A percentile compares a stretch with the other conserved stretches of the same genome.
Evolutionary conservation across 768 basidiomycete species (phyloP).

Genomic region (Leccinum arenicola): DNA sequence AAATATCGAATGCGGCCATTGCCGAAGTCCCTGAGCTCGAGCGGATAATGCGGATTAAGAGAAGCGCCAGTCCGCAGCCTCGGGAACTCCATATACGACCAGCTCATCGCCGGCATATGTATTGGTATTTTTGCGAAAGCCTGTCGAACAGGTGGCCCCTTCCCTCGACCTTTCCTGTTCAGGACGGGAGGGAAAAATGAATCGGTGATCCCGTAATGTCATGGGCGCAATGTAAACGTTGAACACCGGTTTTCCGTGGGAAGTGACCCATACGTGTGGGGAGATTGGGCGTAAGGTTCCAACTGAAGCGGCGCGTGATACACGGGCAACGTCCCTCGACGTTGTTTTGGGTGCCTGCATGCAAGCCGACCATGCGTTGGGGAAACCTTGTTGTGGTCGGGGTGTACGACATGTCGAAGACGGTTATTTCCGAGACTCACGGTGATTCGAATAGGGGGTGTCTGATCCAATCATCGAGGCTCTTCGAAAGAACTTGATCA

Average conservation of each 20-base stretch:
- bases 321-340: not conserved
- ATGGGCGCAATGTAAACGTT: not conserved
- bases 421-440: constrained; percentile 22
- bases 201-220: not conserved
- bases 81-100: constrained; percentile 54
- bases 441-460: constrained; percentile 38
- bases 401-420: constrained; percentile 1
- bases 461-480: constrained; percentile 21
- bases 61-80: constrained; percentile 40
- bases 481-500: constrained; percentile 24
- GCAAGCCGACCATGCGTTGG: constrained; percentile 34
- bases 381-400: constrained; percentile 39
- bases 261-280: not conserved
- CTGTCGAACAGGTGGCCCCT: constrained; percentile 42
- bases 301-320: constrained; percentile 53
- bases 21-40: too few species aligned
- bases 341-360: constrained; percentile 38
- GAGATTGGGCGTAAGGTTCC: constrained; percentile 48
- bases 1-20: constrained; percentile 20
- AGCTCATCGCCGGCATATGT: constrained; percentile 53
- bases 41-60: not conserved
- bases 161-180: constrained; percentile 47
- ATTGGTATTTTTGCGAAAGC: constrained; percentile 34
- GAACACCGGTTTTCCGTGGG: constrained; percentile 43
- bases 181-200: not conserved